Evolutionary conservation across 495 filamentous ascomycete species (phyloP).

Genomic region (Aspergillus heteromorphus): DNA sequence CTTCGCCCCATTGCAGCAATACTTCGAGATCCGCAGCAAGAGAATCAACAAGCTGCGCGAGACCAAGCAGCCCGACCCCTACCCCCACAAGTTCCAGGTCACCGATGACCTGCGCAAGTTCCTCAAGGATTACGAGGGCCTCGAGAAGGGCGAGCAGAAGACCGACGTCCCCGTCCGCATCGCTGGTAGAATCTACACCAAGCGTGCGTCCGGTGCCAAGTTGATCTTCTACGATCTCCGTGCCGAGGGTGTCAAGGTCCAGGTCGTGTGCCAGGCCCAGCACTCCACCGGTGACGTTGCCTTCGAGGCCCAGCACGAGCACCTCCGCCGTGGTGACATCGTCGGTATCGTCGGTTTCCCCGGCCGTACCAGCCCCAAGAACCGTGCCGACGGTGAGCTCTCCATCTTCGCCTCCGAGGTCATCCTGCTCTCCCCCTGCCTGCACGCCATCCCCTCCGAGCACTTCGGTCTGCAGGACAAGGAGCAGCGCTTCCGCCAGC

Average conservation of each 20-base stretch:
- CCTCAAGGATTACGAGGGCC: slow-evolving; percentile 62
- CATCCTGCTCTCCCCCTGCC: slow-evolving; percentile 78
- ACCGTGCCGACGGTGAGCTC: slow-evolving; percentile 77
- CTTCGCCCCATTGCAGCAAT: slow-evolving; percentile 59
- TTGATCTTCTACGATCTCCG: slow-evolving; percentile 91
- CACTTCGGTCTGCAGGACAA: slow-evolving; percentile 92
- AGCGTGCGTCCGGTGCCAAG: slow-evolving; percentile 75
- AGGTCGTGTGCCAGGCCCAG: slow-evolving; percentile 87
- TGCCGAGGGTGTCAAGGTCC: slow-evolving; percentile 75
- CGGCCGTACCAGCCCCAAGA: slow-evolving; percentile 86
- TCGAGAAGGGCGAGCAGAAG: slow-evolving; percentile 80
- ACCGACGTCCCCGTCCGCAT: slow-evolving; percentile 67
- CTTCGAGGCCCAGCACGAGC: slow-evolving; percentile 85
- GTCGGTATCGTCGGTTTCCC: slow-evolving; percentile 85
- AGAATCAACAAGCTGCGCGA: slow-evolving; percentile 79
- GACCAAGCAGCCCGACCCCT: slow-evolving; percentile 78
- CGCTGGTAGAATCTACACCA: slow-evolving; percentile 83
- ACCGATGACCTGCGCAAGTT: slow-evolving; percentile 74
- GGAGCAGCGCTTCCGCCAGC: slow-evolving; percentile 85
- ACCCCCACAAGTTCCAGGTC: slow-evolving; percentile 95
- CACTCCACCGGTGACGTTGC: slow-evolving; percentile 54
- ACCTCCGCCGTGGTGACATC: slow-evolving; percentile 84
- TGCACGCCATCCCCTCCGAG: slow-evolving; percentile 89
- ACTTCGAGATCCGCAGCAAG: slow-evolving; percentile 91
- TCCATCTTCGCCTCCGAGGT: slow-evolving; percentile 90